phyloP scores from a whole-genome alignment of 345 rosid genomes.

The Euphorbia pulcherrima region DNA sequence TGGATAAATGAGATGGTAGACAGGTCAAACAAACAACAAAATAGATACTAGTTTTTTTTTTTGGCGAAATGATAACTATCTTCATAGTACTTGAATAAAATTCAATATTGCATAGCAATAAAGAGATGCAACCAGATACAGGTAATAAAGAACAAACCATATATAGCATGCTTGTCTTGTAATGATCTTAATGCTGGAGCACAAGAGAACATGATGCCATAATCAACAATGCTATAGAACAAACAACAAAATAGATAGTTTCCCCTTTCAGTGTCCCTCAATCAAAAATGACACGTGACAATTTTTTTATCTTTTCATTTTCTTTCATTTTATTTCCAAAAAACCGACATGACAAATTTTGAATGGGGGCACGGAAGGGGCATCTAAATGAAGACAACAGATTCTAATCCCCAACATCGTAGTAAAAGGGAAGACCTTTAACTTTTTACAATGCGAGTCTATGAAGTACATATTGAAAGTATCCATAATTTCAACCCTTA shows the following conservation, averaged over 20 bases:
- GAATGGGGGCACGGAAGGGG: too few relatives aligned
- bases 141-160: neutral
- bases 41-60: neutral
- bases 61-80: neutral
- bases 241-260: too few relatives aligned
- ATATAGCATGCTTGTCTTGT: neutral
- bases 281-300: too few relatives aligned
- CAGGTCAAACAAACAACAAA: neutral
- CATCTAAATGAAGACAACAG: too few relatives aligned
- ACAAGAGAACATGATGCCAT: neutral
- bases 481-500: neutral
- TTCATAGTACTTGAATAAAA: neutral
- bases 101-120: neutral
- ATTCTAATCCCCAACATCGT: too few relatives aligned
- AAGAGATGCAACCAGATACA: neutral
- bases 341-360: too few relatives aligned
- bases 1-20: neutral
- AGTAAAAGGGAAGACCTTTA: too few relatives aligned
- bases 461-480: neutral
- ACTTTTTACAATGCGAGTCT: too few relatives aligned
- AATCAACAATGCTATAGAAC: neutral
- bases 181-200: neutral
- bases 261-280: too few relatives aligned
- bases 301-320: too few relatives aligned
- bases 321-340: too few relatives aligned